Evolutionary conservation across 2,329 filamentous ascomycete species (phyloP), one percentile per base, ranked within the genome.

Genomic region (Xylaria sp.): DNA sequence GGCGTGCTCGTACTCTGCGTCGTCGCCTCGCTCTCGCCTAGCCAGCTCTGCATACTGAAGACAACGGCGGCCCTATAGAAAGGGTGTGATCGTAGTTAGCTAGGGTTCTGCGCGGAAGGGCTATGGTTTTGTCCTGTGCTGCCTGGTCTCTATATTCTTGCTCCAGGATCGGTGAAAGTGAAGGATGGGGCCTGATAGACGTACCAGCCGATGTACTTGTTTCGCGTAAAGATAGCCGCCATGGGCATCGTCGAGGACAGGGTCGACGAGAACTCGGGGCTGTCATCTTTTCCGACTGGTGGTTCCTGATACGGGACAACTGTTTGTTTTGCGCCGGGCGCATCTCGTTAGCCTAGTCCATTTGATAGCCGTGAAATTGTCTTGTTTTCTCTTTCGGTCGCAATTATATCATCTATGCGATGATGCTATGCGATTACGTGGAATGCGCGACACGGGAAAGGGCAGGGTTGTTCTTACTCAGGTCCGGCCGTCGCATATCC

Each of bases 171-270:
- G 36, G 6, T 4, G 15, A 17, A 4, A 6, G 26, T 26, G 28
- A 11, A 42, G 54, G 15, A 31, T 20, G 23, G 20, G 23, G 23
- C 23, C 23, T 23, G 23, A 23, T 23, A 23, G 23, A 70, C 71
- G 57, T 70, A 73, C 71, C 89, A 91, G 77, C 89, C 89, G 66
- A 91, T 82, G 77, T 88, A 96, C 87, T 93, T 92, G 83, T 97
- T 97, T 74, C 94, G 88, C 75, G 92, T 96, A 79, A 97, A 96
- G 87, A 97, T 97, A 72, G 94, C 94, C 67, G 93, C 94, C 95
- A 97, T 97, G 67, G 95, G 95, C 78, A 98, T 85, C 42, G 94
- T 97, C 77, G 91, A 95, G 33, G 87, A 84, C 64, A 90, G 77
- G 33, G 86, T 93, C 81, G 92, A 91, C 62, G 88, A 85, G 80